phyloP scores from a whole-genome alignment of 106 monocot genomes.

The Hemerocallis citrina region DNA sequence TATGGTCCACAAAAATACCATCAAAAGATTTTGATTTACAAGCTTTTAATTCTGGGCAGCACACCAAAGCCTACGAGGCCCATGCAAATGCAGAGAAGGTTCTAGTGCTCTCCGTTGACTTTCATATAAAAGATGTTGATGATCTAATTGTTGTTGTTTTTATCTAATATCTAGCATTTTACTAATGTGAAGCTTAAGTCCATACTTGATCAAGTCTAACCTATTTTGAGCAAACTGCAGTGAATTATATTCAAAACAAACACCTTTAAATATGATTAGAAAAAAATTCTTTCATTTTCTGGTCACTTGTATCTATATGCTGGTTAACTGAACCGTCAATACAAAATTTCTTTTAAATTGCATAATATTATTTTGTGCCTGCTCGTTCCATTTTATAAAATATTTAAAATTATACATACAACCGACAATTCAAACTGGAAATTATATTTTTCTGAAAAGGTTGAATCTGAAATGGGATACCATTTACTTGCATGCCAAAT shows the following conservation, averaged over 20 bases:
- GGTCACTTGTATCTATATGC: background rate
- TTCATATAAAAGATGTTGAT: background rate
- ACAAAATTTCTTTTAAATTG: background rate
- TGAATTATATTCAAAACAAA: background rate
- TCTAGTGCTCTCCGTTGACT: background rate
- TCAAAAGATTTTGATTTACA: slow-evolving; percentile 71
- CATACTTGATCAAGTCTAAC: background rate
- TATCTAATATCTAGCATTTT: background rate
- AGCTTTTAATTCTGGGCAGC: slow-evolving; percentile 78
- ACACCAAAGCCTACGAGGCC: slow-evolving; percentile 60
- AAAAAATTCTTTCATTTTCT: background rate
- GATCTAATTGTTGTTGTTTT: background rate
- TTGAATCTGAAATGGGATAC: no score
- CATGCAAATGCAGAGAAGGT: slow-evolving; percentile 94
- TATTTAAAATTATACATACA: no score
- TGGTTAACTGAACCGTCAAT: background rate
- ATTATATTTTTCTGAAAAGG: no score
- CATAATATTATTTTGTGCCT: no score
- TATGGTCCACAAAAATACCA: slow-evolving; percentile 79
- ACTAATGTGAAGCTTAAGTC: background rate
- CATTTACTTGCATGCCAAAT: no score
- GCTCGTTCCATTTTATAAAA: no score
- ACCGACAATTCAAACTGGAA: no score
- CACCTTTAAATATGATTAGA: background rate
- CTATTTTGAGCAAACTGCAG: background rate